A percentile compares a stretch with the other conserved stretches of the same genome.
phyloP scores from a whole-genome alignment of 345 rosid genomes.

The Salix purpurea region DNA sequence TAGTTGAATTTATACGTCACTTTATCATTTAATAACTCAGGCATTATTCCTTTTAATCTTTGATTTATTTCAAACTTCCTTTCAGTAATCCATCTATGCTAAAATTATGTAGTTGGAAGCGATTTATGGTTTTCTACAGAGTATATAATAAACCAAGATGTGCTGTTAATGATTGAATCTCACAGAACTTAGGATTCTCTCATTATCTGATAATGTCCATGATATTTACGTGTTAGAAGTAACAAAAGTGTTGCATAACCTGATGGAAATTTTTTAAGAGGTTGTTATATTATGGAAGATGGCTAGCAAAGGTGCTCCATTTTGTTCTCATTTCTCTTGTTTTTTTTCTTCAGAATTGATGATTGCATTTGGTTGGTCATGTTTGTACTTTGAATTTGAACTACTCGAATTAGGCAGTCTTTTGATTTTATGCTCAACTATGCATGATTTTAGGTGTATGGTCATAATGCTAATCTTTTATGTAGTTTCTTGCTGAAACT shows the following conservation, averaged over 20 bases:
- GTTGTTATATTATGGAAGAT: neutral
- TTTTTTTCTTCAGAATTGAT: neutral
- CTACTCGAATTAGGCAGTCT: neutral
- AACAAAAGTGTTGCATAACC: neutral
- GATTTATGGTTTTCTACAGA: neutral
- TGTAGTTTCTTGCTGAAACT: constrained; percentile 1
- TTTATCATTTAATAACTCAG: neutral
- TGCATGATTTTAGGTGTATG: neutral
- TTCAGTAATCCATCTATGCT: neutral
- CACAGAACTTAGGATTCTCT: neutral
- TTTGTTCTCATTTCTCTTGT: neutral
- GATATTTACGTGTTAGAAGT: neutral
- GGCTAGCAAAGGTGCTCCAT: neutral
- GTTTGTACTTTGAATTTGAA: neutral
- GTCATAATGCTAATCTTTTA: neutral
- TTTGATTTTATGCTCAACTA: neutral
- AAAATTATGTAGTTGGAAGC: neutral
- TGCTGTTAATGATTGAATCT: neutral
- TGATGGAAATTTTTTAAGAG: neutral
- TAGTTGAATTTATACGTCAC: neutral
- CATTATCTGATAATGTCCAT: neutral
- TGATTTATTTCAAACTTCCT: neutral
- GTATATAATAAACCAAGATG: neutral
- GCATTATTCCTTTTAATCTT: neutral
- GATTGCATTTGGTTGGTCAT: neutral